Conservation (phyloP, 2,329 filamentous ascomycete genomes). For the Bertia moriformis region DNA sequence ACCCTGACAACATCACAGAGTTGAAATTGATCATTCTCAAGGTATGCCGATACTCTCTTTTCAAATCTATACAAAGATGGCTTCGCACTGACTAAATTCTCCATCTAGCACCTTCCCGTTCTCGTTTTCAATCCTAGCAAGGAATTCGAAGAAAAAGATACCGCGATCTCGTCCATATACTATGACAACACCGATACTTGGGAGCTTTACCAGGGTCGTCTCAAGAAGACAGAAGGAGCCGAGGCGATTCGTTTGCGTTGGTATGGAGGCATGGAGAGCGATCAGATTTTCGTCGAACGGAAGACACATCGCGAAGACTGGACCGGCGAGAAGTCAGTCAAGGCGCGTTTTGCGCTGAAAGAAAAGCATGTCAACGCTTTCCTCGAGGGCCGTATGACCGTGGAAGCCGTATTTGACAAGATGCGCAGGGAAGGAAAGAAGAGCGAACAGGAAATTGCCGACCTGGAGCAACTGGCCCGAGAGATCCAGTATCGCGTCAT, state of each 20-base stretch:
- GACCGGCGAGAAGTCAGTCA: conserved; percentile 98
- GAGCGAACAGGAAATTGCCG: conserved; percentile 74
- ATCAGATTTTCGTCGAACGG: conserved; percentile 91
- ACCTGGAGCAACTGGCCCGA: conserved; percentile 75
- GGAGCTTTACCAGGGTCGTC: conserved; percentile 82
- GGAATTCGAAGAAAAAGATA: conserved; percentile 80
- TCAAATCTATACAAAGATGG: background rate
- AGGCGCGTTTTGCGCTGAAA: conserved; percentile 86
- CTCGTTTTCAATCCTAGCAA: conserved; percentile 96
- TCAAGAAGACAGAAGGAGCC: conserved; percentile 96
- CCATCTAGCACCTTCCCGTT: conserved; percentile 65
- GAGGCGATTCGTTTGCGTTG: conserved; percentile 91
- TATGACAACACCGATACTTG: conserved; percentile 90
- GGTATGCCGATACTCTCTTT: conserved; percentile 19
- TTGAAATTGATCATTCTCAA: conserved; percentile 95
- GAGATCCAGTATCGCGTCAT: conserved; percentile 91
- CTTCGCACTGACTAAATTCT: background rate
- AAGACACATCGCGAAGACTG: conserved; percentile 98
- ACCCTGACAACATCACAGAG: conserved; percentile 95
- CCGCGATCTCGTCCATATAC: conserved; percentile 95
- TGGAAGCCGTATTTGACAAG: conserved; percentile 87
- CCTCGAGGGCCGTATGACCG: conserved; percentile 69
- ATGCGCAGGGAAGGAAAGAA: conserved; percentile 92
- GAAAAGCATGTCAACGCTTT: conserved; percentile 96
- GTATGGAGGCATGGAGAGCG: conserved; percentile 92